These are phyloP conservation scores for Mrakia blollopis DNA, from an alignment of 768 basidiomycete species.

Conservation along the genomic window DNA sequence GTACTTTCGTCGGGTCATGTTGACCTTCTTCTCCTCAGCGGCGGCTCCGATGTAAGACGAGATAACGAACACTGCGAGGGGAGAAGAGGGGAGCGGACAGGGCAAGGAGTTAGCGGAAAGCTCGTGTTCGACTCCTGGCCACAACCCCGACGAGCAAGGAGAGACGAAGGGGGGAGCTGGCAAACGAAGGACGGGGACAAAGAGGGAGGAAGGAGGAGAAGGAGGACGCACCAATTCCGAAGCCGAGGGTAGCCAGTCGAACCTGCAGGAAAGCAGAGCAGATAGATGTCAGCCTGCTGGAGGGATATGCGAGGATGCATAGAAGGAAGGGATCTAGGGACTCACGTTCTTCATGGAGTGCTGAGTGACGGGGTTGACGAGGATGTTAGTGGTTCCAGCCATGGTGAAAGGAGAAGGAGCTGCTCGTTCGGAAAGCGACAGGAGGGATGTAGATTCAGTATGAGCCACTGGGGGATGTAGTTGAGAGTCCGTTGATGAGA, in stretches of 20 bases:
- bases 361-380: neutral
- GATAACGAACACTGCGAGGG: neutral
- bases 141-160: too few species aligned
- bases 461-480: too few species aligned
- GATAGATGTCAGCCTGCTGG: neutral
- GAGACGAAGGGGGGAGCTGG: neutral
- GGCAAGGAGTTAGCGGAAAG: too few species aligned
- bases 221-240: neutral
- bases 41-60: neutral
- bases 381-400: neutral
- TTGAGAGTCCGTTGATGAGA: neutral
- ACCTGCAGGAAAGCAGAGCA: neutral
- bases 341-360: conserved; percentile 11
- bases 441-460: neutral
- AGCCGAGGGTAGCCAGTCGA: neutral
- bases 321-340: neutral
- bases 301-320: neutral
- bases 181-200: neutral
- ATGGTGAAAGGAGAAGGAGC: neutral
- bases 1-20: conserved; percentile 14
- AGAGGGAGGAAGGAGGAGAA: neutral
- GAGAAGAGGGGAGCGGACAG: neutral
- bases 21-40: conserved; percentile 9
- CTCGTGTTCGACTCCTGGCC: too few species aligned
- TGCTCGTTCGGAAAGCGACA: neutral